Evolutionary conservation across 1,284 basidiomycete species (phyloP), one percentile per base, ranked within the genome.

Genomic region (Melampsora larici-populina): DNA sequence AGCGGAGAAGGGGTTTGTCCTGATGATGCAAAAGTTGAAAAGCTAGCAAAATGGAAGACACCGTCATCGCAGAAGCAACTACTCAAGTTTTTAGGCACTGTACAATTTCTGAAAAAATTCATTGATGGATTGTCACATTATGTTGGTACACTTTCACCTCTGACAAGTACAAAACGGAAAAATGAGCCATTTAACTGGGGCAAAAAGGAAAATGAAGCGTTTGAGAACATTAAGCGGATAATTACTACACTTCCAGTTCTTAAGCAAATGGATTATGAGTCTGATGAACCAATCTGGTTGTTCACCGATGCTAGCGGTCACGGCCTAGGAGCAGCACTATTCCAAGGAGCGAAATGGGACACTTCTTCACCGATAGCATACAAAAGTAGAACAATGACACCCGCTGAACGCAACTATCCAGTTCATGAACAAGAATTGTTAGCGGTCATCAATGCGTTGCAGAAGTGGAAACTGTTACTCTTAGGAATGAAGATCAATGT

Each of bases 31-130:
- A 86, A 86, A 78, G 78, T 83, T 1, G 81, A 84, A 1, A 65
- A 79, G 1, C 82, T 87, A 3, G 36, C 82, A 0, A 66, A 84
- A 8, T 88, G 85, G 86, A 36, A 36, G 33, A 36, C 33, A 36
- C 84, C 83, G 0, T 36, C 15, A 0, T 85, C 85, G 0, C 71
- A 58, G 0, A 81, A 79, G 0, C 82, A 86, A 18, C 83, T 86
- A 0, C 78, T 80, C 0, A 72, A 81, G 0, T 87, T 86, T 79
- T 78, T 87, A 0, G 86, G 86, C 0, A 79, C 87, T 0, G 83
- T 85, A 0, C 76, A n/a, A n/a, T n/a, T n/a, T n/a, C n/a, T n/a
- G n/a, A n/a, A n/a, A n/a, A n/a, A n/a, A n/a, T n/a, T n/a, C 77
- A 81, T 87, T 0, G 85, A 85, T 0, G 24, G 64, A 68, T 48